Evolutionary conservation across 495 filamentous ascomycete species (phyloP).

Genomic region (Aspergillus indologenus): DNA sequence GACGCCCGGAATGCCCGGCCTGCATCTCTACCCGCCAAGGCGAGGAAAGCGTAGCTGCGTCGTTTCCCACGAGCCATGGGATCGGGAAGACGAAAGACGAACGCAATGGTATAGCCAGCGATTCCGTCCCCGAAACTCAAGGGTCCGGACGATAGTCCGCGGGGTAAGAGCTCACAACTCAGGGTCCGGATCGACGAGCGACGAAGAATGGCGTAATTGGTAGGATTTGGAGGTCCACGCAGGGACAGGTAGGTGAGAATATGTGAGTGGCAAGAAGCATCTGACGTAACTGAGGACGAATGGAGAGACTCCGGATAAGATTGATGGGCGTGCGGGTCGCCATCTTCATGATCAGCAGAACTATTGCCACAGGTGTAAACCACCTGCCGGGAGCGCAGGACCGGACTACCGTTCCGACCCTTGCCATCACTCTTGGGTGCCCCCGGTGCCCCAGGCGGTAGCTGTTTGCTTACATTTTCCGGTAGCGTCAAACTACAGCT

Average conservation of each 20-base stretch:
- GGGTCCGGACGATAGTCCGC: constrained; percentile 69
- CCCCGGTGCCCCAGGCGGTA: constrained; percentile 52
- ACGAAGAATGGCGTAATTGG: constrained; percentile 79
- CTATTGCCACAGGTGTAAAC: constrained; percentile 45
- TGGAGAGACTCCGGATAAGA: constrained; percentile 45
- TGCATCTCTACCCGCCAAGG: constrained; percentile 69
- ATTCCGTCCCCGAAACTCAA: constrained; percentile 82
- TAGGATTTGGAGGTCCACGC: constrained; percentile 69
- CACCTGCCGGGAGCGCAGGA: constrained; percentile 53
- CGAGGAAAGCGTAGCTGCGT: constrained; percentile 83
- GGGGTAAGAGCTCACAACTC: constrained; percentile 80
- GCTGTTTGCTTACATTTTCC: constrained; percentile 50
- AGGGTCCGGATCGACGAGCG: constrained; percentile 83
- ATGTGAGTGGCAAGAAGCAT: constrained; percentile 64
- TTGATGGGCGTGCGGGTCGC: constrained; percentile 36
- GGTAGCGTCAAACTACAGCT: constrained; percentile 58
- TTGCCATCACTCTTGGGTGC: constrained; percentile 48
- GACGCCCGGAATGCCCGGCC: constrained; percentile 72
- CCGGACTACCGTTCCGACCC: constrained; percentile 52
- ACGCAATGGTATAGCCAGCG: constrained; percentile 87
- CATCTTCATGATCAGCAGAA: constrained; percentile 41
- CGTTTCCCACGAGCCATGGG: constrained; percentile 81
- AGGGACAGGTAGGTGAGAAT: constrained; percentile 84
- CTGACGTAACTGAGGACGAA: constrained; percentile 45
- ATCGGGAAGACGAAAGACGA: constrained; percentile 86